Evolutionary conservation across 345 rosid genomes (phyloP).

Genomic region (Kernera saxatilis): DNA sequence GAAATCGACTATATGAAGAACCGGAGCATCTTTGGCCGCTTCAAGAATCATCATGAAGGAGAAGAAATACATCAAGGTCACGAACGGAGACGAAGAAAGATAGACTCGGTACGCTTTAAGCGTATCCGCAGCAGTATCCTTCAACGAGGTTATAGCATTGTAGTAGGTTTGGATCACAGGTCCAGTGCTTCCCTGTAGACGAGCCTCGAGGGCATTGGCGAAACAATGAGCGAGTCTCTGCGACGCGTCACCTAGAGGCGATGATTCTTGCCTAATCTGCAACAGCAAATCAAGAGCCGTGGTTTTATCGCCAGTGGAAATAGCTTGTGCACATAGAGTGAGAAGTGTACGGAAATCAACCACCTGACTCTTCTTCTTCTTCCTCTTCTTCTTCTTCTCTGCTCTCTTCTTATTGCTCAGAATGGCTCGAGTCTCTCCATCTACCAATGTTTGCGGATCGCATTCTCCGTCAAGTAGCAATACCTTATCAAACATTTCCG

Average conservation of each 20-base stretch:
- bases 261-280: constrained; percentile 66
- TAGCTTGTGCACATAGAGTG: constrained; percentile 72
- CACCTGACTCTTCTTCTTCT: constrained; percentile 41
- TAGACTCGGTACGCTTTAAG: constrained; percentile 56
- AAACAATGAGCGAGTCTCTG: constrained; percentile 81
- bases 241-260: constrained; percentile 58
- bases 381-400: constrained; percentile 28
- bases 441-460: constrained; percentile 3
- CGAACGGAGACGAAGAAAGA: constrained; percentile 54
- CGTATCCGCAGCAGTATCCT: constrained; percentile 48
- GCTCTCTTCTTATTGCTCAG: constrained; percentile 35
- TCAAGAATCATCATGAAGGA: constrained; percentile 41
- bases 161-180: constrained; percentile 30
- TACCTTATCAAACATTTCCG: constrained; percentile 71
- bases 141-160: constrained; percentile 29
- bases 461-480: constrained; percentile 33
- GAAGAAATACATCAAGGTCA: constrained; percentile 47
- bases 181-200: constrained; percentile 43
- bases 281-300: constrained; percentile 61
- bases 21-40: constrained; percentile 41
- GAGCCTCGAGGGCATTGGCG: constrained; percentile 80
- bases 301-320: constrained; percentile 52
- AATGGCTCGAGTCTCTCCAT: neutral
- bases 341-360: constrained; percentile 69
- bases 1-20: constrained; percentile 74